A percentile compares a stretch with the other conserved stretches of the same genome.
Evolutionary conservation across 139 green algal species (phyloP).

Genomic region (Spirogloea muscicola): DNA sequence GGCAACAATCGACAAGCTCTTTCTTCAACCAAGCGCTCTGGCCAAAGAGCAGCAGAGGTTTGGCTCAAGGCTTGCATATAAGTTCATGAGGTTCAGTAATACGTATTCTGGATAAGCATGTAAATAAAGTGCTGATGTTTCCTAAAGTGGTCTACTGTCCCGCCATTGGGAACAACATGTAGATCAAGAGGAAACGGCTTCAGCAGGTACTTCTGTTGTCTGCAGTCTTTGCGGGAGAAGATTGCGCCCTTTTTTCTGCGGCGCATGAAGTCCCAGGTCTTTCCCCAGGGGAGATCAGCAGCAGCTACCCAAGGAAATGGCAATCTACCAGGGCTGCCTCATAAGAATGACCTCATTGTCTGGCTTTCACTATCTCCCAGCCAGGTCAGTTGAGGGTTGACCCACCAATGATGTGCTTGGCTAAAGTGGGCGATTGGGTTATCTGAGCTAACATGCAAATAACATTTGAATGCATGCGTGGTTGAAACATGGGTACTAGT

Average conservation of each 20-base stretch:
- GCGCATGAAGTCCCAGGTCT: conserved; percentile 81
- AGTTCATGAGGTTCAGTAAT: not conserved
- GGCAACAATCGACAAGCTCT: no score
- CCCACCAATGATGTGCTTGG: not conserved
- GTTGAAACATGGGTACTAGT: not conserved
- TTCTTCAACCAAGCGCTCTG: not conserved
- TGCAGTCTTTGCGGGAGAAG: conserved; percentile 46
- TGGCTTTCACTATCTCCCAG: conserved; percentile 76
- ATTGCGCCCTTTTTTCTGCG: conserved; percentile 80
- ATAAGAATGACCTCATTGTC: conserved; percentile 92
- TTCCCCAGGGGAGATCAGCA: conserved; percentile 26
- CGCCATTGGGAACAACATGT: not conserved
- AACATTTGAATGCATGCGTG: not conserved
- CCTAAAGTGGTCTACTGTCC: conserved; percentile 8
- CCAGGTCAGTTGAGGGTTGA: conserved; percentile 11
- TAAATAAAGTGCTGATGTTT: not conserved
- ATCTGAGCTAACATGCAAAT: not conserved
- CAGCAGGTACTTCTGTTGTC: not conserved
- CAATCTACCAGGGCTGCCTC: not conserved
- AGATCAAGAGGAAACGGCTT: not conserved
- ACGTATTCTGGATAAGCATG: not conserved
- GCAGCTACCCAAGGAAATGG: not conserved
- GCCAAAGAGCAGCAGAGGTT: not conserved
- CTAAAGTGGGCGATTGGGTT: not conserved
- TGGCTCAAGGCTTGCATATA: not conserved